phyloP scores from a whole-genome alignment of 2,329 filamentous ascomycete genomes.

The Colletotrichum gloeosporioides region DNA sequence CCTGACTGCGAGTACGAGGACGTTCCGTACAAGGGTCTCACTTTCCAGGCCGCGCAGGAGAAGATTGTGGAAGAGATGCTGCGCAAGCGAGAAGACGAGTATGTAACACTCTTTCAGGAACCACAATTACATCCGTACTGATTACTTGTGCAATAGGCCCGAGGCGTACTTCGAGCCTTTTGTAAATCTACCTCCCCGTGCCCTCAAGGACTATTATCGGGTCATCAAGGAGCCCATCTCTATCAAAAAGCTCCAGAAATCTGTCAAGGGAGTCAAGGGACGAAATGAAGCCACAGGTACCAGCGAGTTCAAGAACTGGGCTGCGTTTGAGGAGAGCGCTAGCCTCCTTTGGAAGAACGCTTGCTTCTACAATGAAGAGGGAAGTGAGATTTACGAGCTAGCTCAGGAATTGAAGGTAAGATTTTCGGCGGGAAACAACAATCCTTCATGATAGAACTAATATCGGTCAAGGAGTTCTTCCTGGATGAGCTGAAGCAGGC shows the following conservation, averaged over 20 bases:
- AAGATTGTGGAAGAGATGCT: constrained; percentile 81
- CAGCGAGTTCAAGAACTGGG: constrained; percentile 82
- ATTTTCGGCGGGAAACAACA: too few species aligned
- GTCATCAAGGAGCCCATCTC: constrained; percentile 83
- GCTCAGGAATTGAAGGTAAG: constrained; percentile 80
- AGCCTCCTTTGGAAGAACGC: constrained; percentile 88
- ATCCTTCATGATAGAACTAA: neutral
- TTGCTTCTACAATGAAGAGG: constrained; percentile 89
- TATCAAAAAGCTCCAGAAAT: constrained; percentile 77
- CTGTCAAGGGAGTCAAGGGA: constrained; percentile 75
- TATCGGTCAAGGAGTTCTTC: constrained; percentile 66
- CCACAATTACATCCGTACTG: neutral
- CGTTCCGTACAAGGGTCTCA: constrained; percentile 72
- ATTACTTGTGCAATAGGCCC: constrained; percentile 58
- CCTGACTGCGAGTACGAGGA: constrained; percentile 60
- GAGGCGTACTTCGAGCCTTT: constrained; percentile 77
- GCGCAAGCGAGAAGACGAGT: constrained; percentile 71
- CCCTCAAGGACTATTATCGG: constrained; percentile 84
- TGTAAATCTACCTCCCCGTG: constrained; percentile 76
- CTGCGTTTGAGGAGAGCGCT: constrained; percentile 78
- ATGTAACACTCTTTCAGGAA: constrained; percentile 30
- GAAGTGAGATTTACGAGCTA: constrained; percentile 80
- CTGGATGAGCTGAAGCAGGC: constrained; percentile 72
- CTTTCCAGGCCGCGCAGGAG: constrained; percentile 85
- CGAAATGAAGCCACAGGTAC: constrained; percentile 67